Conservation (phyloP, 75 land plant genomes). For the Cunninghamia lanceolata region DNA sequence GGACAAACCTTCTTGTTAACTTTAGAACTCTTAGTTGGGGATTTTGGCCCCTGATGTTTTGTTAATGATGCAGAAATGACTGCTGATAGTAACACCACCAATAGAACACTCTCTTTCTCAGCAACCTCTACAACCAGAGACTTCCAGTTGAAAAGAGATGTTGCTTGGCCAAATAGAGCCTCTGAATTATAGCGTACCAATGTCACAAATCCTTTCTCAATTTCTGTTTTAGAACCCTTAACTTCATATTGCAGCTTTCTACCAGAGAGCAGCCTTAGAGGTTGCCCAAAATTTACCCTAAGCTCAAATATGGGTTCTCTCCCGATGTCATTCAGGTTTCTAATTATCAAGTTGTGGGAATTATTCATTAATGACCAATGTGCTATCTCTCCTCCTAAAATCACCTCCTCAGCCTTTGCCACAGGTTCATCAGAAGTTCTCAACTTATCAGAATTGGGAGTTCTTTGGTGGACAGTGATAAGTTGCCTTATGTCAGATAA, state of each 20-base stretch:
- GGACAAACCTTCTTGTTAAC: not conserved
- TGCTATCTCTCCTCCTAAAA: not conserved
- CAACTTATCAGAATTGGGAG: not conserved
- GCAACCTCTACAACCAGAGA: too few relatives aligned
- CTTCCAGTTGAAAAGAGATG: slow-evolving; percentile 61
- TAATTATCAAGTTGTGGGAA: not conserved
- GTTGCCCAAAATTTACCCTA: not conserved
- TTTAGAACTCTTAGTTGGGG: not conserved
- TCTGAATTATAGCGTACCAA: slow-evolving; percentile 58
- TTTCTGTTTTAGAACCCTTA: slow-evolving; percentile 23
- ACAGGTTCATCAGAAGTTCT: slow-evolving; percentile 1
- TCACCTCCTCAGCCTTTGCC: slow-evolving; percentile 8
- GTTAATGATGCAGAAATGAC: not conserved
- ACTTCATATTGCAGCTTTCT: slow-evolving; percentile 67
- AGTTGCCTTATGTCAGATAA: not conserved
- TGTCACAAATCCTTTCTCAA: slow-evolving; percentile 47
- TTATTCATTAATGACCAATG: slow-evolving; percentile 1
- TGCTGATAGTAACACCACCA: not conserved
- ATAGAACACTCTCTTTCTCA: too few relatives aligned
- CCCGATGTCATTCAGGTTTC: not conserved
- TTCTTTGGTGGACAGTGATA: not conserved
- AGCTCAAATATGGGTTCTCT: slow-evolving; percentile 3
- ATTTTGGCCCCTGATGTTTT: not conserved
- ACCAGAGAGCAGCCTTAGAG: slow-evolving; percentile 48
- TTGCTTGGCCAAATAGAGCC: slow-evolving; percentile 67